Evolutionary conservation across 148 eudicot genomes (phyloP).

Genomic region (Dianthus caryophyllus): DNA sequence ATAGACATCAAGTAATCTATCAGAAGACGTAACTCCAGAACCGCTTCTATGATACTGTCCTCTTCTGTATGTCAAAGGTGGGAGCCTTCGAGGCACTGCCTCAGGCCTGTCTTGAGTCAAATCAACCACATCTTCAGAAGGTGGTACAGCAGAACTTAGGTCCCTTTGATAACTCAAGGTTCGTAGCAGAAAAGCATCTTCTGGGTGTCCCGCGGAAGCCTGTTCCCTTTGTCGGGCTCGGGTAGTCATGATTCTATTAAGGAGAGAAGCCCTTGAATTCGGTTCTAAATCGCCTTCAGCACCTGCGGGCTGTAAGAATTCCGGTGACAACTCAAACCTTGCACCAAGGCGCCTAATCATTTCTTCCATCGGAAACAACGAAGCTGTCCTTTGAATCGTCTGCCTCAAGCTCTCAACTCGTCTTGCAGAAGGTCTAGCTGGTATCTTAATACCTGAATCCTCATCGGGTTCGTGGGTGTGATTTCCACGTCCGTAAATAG

Average conservation of each 20-base stretch:
- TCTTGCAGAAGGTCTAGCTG: slow-evolving; percentile 62
- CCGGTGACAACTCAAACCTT: slow-evolving; percentile 59
- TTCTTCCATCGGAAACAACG: slow-evolving; percentile 72
- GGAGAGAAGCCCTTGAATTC: slow-evolving; percentile 49
- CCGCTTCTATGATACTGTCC: slow-evolving; percentile 43
- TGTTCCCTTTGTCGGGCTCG: slow-evolving; percentile 68
- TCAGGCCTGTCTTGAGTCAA: slow-evolving; percentile 49
- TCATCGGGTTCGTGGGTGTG: slow-evolving; percentile 31
- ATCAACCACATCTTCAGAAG: slow-evolving; percentile 54
- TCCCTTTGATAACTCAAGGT: slow-evolving; percentile 59
- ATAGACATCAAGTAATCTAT: slow-evolving; percentile 46
- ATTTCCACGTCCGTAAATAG: slow-evolving; percentile 80
- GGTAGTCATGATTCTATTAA: slow-evolving; percentile 55
- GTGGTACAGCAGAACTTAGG: slow-evolving; percentile 25
- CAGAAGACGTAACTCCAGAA: slow-evolving; percentile 33
- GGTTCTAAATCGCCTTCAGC: slow-evolving; percentile 37
- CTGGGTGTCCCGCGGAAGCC: slow-evolving; percentile 7
- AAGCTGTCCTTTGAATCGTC: slow-evolving; percentile 62
- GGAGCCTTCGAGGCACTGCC: slow-evolving; percentile 36
- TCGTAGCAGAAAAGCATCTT: slow-evolving; percentile 38
- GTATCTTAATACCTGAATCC: slow-evolving; percentile 52
- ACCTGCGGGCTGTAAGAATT: slow-evolving; percentile 39
- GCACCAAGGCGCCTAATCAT: slow-evolving; percentile 84
- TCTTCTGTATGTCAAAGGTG: slow-evolving; percentile 55
- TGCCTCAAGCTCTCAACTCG: slow-evolving; percentile 90